Evolutionary conservation across 2,329 filamentous ascomycete genomes (phyloP).

Genomic region (Ophiostoma montium): DNA sequence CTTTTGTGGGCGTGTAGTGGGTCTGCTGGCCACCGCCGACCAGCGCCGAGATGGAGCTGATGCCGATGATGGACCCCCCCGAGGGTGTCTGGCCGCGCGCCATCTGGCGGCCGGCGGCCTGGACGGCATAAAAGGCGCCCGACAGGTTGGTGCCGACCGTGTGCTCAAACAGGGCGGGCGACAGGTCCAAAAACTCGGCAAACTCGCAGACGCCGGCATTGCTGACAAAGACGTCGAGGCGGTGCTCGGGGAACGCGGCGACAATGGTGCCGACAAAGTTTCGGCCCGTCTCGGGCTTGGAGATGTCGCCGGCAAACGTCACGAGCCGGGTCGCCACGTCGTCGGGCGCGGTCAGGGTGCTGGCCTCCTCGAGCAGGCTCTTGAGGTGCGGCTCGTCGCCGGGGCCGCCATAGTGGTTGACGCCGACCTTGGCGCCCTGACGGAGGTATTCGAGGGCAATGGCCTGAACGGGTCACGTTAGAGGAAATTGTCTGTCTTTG

Average conservation of each 20-base stretch:
- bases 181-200: constrained; percentile 67
- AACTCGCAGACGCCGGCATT: constrained; percentile 87
- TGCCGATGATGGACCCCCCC: constrained; percentile 57
- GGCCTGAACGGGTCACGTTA: constrained; percentile 4
- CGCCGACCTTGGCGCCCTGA: constrained; percentile 10
- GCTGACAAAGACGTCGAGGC: constrained; percentile 66
- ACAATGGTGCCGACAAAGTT: constrained; percentile 7
- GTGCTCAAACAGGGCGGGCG: constrained; percentile 51
- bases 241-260: constrained; percentile 19
- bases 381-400: constrained; percentile 7
- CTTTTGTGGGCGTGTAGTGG: constrained; percentile 63
- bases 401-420: constrained; percentile 9
- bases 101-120: constrained; percentile 78
- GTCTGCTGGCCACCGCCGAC: constrained; percentile 53
- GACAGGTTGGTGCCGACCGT: constrained; percentile 72
- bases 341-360: neutral
- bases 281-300: constrained; percentile 6
- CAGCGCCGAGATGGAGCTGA: constrained; percentile 36
- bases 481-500: no score
- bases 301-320: constrained; percentile 7
- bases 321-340: constrained; percentile 2
- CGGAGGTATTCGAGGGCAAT: constrained; percentile 12
- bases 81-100: constrained; percentile 42
- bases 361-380: constrained; percentile 6
- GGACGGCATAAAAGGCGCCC: constrained; percentile 77